Evolutionary conservation across 2,329 filamentous ascomycete species (phyloP), one percentile per base, ranked within the genome.

Genomic region (Fusarium liriodendri): DNA sequence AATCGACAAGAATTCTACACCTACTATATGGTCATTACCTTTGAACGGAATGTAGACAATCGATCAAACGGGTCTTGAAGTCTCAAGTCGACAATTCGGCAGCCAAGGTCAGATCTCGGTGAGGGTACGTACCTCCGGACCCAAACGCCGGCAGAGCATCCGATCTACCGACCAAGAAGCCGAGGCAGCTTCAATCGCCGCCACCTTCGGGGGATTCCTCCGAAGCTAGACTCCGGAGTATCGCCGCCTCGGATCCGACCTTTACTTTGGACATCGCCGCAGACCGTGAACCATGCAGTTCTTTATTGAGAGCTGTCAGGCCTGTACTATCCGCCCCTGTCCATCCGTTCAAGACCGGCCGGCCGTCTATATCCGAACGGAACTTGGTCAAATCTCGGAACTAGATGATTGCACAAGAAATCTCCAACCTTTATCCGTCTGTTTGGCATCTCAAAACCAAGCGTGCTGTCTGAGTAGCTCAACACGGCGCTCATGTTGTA

Each of bases 81-180:
- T 8, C 29, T 18, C 32, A 60, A 45, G 20, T 50, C 14, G 29
- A 50, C 29, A 27, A n/a, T 20, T 35, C 5, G 22, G 14, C 22
- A n/a, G 8, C 7, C 35, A 32, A 70, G 29, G 40, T 65, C 38
- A 47, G 52, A 67, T 38, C 59, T 63, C 27, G 33, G 29, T 52
- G 29, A 64, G 52, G 50, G 33, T 29, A 20, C 50, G 16, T 32
- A 37, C 27, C 61, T 64, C 50, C 37, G 55, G 40, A 13, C 22
- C 27, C 65, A 52, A 50, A 45, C 38, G 58, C 70, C 47, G 60
- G 29, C 29, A 64, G 22, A 42, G 25, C 63, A 68, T 74, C 70
- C 73, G 65, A 76, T 74, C 70, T 71, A 38, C 76, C 76, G 75
- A 77, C 72, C 75, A 66, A 77, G 64, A 60, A 76, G 71, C 79